These are phyloP conservation scores for Tolypocladium tropicale DNA, from an alignment of 2,329 filamentous ascomycete genomes.

Conservation along the genomic window DNA sequence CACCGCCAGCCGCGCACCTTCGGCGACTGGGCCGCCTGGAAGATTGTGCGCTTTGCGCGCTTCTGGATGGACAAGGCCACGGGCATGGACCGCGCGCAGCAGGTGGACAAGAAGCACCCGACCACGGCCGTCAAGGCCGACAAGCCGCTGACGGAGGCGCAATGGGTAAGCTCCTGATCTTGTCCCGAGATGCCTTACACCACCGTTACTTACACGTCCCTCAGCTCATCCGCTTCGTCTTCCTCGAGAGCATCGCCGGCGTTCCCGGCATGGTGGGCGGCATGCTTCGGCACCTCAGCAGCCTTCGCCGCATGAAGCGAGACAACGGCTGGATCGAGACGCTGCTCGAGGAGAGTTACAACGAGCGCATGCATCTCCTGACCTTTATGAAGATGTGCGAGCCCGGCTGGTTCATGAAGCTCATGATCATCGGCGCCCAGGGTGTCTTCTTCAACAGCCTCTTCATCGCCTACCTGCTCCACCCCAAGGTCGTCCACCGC, in stretches of 20 bases:
- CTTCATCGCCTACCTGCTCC: slow-evolving; percentile 80
- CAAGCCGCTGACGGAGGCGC: slow-evolving; percentile 64
- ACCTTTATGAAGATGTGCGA: slow-evolving; percentile 84
- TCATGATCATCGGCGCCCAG: slow-evolving; percentile 85
- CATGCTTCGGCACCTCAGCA: slow-evolving; percentile 83
- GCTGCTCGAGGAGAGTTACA: slow-evolving; percentile 80
- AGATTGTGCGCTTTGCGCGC: slow-evolving; percentile 63
- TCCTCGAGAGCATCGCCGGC: slow-evolving; percentile 88
- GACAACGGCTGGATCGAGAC: slow-evolving; percentile 98
- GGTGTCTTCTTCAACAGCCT: slow-evolving; percentile 95
- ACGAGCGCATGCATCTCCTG: slow-evolving; percentile 86
- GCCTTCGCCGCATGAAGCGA: slow-evolving; percentile 72
- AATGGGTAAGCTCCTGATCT: slow-evolving; percentile 48
- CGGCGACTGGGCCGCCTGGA: slow-evolving; percentile 71
- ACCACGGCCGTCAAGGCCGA: slow-evolving; percentile 43
- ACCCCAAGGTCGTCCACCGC: slow-evolving; percentile 79
- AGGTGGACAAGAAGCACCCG: slow-evolving; percentile 47
- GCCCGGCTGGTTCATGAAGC: slow-evolving; percentile 73
- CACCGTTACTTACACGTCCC: neutral
- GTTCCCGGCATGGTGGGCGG: slow-evolving; percentile 96
- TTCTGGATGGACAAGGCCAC: slow-evolving; percentile 76
- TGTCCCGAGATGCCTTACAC: neutral
- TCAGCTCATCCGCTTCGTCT: slow-evolving; percentile 71
- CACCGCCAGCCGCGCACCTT: slow-evolving; percentile 64
- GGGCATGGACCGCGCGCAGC: slow-evolving; percentile 61